Percentiles rank a stretch among this genome's conserved stretches.
These are phyloP conservation scores for Suhomyces atakaporum DNA, from an alignment of 1,139 yeast genomes.

Conservation along the genomic window DNA sequence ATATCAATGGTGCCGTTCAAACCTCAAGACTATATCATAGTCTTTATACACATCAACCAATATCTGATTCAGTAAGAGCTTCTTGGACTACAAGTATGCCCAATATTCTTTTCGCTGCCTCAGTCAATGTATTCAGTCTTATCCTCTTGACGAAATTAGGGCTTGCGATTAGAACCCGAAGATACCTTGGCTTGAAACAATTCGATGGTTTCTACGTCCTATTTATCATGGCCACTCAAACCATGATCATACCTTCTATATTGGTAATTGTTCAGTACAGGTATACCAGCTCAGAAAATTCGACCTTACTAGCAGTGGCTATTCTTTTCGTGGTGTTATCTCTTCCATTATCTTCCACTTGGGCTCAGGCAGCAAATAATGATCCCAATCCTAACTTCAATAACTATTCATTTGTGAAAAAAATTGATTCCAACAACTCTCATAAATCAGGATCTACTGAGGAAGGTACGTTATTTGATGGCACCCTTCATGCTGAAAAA, in stretches of 20 bases:
- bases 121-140: slow-evolving; percentile 63
- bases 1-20: slow-evolving; percentile 39
- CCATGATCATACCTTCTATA: slow-evolving; percentile 75
- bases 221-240: slow-evolving; percentile 79
- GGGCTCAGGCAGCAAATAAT: slow-evolving; percentile 73
- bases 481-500: background rate
- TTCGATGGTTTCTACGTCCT: slow-evolving; percentile 81
- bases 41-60: slow-evolving; percentile 10
- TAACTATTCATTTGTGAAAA: slow-evolving; percentile 22
- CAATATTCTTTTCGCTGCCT: slow-evolving; percentile 63
- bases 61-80: background rate
- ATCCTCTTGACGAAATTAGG: slow-evolving; percentile 62
- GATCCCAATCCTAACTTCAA: slow-evolving; percentile 32
- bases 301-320: slow-evolving; percentile 25
- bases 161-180: slow-evolving; percentile 69
- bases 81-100: slow-evolving; percentile 50
- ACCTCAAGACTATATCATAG: slow-evolving; percentile 16
- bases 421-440: slow-evolving; percentile 13
- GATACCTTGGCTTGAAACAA: slow-evolving; percentile 75
- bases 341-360: slow-evolving; percentile 80
- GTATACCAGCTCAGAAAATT: slow-evolving; percentile 14
- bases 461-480: slow-evolving; percentile 10
- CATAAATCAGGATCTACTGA: slow-evolving; percentile 11
- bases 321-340: slow-evolving; percentile 53
- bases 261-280: slow-evolving; percentile 57